Evolutionary conservation across 352 stramenopile species (phyloP), one percentile per base, ranked within the genome.

Genomic region (Globisporangium abappressorium): DNA sequence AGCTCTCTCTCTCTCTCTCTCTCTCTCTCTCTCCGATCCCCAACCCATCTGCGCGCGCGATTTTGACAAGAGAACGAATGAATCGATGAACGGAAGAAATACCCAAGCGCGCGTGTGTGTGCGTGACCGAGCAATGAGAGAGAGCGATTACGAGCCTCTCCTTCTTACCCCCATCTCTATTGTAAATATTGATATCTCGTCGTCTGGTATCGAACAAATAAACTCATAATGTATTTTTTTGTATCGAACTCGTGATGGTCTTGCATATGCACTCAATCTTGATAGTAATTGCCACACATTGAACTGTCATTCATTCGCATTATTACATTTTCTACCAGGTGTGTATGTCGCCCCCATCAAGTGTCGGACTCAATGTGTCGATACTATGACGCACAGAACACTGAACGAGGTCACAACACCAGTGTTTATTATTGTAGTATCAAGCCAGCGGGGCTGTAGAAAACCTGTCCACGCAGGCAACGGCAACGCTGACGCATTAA

Each of bases 141-240:
- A 26, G 26, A 41, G 54, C 28, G 26, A 41, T 41, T 59, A 28
- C 15, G 54, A 59, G 26, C 26, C 34, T 33, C 54, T 57, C 53
- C 26, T 28, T 20, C 55, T 26, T 34, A 26, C 55, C 28, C 38
- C 41, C 41, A 49, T 49, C 41, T 49, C 41, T 60, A 43, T 60
- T 43, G 55, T 60, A 60, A 60, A 43, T 60, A 60, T 60, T 33
- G 55, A 41, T n/a, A 14, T 8, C 18, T 18, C 18, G 4, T 14
- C 14, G 26, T 26, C 26, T 38, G 28, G 55, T 28, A 18, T 60
- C 55, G 28, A 43, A 43, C 30, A 60, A 60, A 33, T 60, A 60
- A 60, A 60, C 55, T 60, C 55, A 43, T 60, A 60, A 60, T 60
- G 55, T 60, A 60, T 60, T 43, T 60, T 60, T 34, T 60, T 24